These are phyloP conservation scores for Marasmius fiardii DNA, from an alignment of 1,284 basidiomycete species.

Conservation along the genomic window DNA sequence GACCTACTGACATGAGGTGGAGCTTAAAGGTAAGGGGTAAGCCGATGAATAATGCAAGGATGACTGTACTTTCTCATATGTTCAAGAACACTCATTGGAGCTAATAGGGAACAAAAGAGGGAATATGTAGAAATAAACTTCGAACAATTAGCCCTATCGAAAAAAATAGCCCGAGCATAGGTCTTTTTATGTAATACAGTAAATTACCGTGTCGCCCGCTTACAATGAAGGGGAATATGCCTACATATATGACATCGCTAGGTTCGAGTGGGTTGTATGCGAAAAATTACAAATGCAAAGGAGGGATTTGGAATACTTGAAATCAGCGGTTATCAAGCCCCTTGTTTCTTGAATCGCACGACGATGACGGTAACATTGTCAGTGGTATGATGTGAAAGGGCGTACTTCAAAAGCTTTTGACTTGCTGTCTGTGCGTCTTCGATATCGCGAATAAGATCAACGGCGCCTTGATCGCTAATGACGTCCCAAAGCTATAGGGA, in stretches of 20 bases:
- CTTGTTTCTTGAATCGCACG: constrained; percentile 60
- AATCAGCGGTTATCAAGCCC: constrained; percentile 12
- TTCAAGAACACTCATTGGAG: too few species aligned
- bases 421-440: constrained; percentile 85
- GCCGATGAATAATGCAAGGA: too few species aligned
- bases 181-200: too few species aligned
- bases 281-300: not conserved
- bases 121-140: too few species aligned
- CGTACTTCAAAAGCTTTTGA: constrained; percentile 78
- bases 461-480: constrained; percentile 86
- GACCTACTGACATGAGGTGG: too few species aligned
- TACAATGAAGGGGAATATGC: not conserved
- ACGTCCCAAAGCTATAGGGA: constrained; percentile 95
- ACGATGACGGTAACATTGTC: constrained; percentile 89
- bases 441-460: constrained; percentile 78
- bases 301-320: too few species aligned
- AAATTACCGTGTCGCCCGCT: too few species aligned
- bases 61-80: too few species aligned
- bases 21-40: too few species aligned
- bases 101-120: too few species aligned
- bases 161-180: too few species aligned
- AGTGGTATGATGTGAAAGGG: constrained; percentile 83
- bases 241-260: not conserved
- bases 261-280: not conserved
- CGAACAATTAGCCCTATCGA: too few species aligned